Percentiles rank a stretch among this genome's conserved stretches.
These are phyloP conservation scores for Dianthus caryophyllus DNA, from an alignment of 148 eudicot species.

Conservation along the genomic window DNA sequence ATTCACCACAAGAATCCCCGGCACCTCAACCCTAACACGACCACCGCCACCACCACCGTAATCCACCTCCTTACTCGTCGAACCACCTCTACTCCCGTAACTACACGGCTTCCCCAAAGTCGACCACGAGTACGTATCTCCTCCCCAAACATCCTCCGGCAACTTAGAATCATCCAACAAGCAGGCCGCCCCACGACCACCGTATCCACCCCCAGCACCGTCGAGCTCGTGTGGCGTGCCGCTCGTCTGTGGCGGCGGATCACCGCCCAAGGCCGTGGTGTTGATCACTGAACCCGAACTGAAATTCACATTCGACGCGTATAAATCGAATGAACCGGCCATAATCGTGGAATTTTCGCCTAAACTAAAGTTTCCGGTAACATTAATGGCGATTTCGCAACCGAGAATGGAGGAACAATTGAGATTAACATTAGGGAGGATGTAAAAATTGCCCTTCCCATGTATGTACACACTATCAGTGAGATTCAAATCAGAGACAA, in stretches of 20 bases:
- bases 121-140: constrained; percentile 87
- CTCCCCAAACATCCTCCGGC: constrained; percentile 95
- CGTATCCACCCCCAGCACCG: constrained; percentile 97
- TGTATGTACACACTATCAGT: constrained; percentile 60
- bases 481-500: constrained; percentile 70
- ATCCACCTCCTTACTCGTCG: constrained; percentile 72
- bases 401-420: constrained; percentile 47
- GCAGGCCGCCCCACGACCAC: constrained; percentile 91
- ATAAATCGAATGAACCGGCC: constrained; percentile 54
- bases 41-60: constrained; percentile 99
- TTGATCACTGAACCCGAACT: constrained; percentile 58
- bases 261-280: constrained; percentile 72
- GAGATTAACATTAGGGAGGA: constrained; percentile 60
- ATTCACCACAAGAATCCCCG: constrained; percentile 55
- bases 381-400: constrained; percentile 58
- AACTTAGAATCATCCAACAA: constrained; percentile 47
- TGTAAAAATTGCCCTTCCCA: constrained; percentile 79
- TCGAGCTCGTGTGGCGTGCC: constrained; percentile 72
- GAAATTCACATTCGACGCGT: constrained; percentile 55
- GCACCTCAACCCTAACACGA: constrained; percentile 46
- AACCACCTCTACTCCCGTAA: constrained; percentile 94
- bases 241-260: constrained; percentile 74
- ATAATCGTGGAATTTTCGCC: constrained; percentile 60
- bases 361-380: constrained; percentile 71
- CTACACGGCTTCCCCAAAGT: constrained; percentile 61